phyloP scores from a whole-genome alignment of 1,284 basidiomycete species.

The Cutaneotrichosporon sp. region DNA sequence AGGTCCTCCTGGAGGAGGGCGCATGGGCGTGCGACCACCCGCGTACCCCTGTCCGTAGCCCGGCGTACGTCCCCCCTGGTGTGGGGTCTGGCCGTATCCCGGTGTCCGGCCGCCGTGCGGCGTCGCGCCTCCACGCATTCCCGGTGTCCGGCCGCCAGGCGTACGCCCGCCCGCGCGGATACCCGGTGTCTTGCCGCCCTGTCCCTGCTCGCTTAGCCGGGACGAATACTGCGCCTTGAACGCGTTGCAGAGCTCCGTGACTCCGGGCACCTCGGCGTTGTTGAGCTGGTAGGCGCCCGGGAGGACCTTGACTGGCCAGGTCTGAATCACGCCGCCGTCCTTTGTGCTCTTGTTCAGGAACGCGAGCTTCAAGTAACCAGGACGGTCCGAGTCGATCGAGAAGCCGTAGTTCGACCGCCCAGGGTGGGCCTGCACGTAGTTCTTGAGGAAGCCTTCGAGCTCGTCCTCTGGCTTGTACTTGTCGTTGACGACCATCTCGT shows the following conservation, averaged over 20 bases:
- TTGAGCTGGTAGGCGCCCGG: conserved; percentile 88
- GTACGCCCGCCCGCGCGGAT: conserved; percentile 55
- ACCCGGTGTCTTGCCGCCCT: conserved; percentile 72
- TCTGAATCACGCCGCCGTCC: conserved; percentile 62
- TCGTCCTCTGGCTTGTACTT: conserved; percentile 91
- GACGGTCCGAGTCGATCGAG: conserved; percentile 80
- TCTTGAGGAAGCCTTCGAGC: conserved; percentile 83
- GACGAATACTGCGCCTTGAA: conserved; percentile 78
- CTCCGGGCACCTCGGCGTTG: conserved; percentile 81
- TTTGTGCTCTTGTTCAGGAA: conserved; percentile 87
- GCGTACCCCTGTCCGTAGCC: conserved; percentile 1
- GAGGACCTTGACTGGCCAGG: conserved; percentile 85
- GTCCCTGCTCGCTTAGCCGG: conserved; percentile 37
- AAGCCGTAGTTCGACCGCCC: conserved; percentile 95
- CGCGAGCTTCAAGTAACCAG: conserved; percentile 89
- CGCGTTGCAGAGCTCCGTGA: conserved; percentile 88
- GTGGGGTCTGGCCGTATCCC: conserved; percentile 1
- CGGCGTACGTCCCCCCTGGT: conserved; percentile 11
- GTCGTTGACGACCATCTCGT: conserved; percentile 93
- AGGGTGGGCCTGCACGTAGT: conserved; percentile 88
- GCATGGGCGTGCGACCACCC: conserved; percentile 18
- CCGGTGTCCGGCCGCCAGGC: conserved; percentile 70
- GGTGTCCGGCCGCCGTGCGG: conserved; percentile 20
- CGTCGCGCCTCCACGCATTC: conserved; percentile 31
- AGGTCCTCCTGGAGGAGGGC: not conserved